Evolutionary conservation across 164 flowering plant genomes (phyloP), one percentile per base, ranked within the genome.

Genomic region (Pachysandra terminalis): DNA sequence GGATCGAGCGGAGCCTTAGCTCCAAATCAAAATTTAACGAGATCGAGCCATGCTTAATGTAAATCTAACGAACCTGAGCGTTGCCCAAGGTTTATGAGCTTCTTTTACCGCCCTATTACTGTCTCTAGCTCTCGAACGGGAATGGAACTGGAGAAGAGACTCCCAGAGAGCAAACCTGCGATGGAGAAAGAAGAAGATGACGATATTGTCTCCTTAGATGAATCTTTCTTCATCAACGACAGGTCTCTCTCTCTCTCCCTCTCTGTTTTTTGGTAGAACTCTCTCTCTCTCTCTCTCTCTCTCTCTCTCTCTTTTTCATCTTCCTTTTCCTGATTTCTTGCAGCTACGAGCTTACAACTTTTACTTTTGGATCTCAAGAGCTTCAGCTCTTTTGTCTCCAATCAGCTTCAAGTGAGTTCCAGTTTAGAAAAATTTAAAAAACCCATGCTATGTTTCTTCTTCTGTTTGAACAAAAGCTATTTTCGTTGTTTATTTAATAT

Each of bases 161-260:
- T 7, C 5, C 7, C 37, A 32, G 37, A 32, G n/a, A 32, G 37
- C 37, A 32, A 32, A 3, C 37, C 3, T 3, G 37, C 5, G 51
- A 67, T 57, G 75, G 26, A 60, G 63, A 37, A 23, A 63, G 85
- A 76, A 70, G 86, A 76, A 19, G 90, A 85, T 0, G 96, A 89
- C 19, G 91, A 90, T 0, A 75, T 81, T 23, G 88, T 94, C 40
- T 90, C 93, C 75, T 73, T 94, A 63, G 95, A 88, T 67, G 83
- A 78, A 63, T 90, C 97, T 40, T 94, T 94, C 87, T 94, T 94
- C 84, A 74, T 90, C 76, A 85, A 91, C 56, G 85, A 86, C 83
- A 63, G 91, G 96, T 91, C 80, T 23, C 13, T 19, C 5, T 52
- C 68, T 26, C 45, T 57, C 35, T 51, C 28, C 49, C 37, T 59